Conservation (phyloP, 106 monocot species). For the Vanilla planifolia region DNA sequence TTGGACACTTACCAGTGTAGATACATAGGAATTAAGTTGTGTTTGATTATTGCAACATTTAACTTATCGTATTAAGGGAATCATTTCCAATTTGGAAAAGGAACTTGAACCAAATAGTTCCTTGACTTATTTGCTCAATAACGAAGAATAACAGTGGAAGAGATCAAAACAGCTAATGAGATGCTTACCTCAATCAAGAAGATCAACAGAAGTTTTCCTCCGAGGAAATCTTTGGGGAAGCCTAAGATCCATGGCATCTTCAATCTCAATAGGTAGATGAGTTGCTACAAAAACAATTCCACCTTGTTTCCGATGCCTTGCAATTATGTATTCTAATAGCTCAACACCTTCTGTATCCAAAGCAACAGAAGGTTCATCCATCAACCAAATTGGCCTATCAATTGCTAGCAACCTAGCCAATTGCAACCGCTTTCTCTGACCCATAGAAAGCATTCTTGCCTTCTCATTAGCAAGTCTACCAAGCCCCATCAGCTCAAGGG, state of each 20-base stretch:
- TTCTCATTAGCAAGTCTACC: conserved; percentile 82
- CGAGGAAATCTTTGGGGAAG: conserved; percentile 76
- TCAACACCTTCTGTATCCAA: conserved; percentile 79
- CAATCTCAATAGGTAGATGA: conserved; percentile 84
- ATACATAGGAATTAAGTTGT: too few relatives aligned
- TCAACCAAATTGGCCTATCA: conserved; percentile 90
- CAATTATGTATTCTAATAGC: conserved; percentile 76
- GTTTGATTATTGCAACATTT: too few relatives aligned
- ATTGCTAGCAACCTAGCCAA: conserved; percentile 82
- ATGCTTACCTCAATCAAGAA: conserved; percentile 40
- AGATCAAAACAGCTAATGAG: not conserved
- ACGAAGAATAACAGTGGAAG: too few relatives aligned
- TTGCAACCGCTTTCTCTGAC: conserved; percentile 88
- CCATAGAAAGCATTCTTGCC: conserved; percentile 95
- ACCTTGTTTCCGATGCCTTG: conserved; percentile 78
- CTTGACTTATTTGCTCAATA: too few relatives aligned
- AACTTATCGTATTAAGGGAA: too few relatives aligned
- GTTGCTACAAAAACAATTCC: conserved; percentile 92
- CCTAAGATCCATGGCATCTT: conserved; percentile 77
- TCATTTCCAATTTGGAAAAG: too few relatives aligned
- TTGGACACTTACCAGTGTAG: too few relatives aligned
- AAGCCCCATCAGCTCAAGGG: conserved; percentile 91
- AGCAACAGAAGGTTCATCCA: conserved; percentile 96
- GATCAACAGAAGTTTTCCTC: conserved; percentile 71
- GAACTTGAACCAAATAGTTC: too few relatives aligned